Evolutionary conservation across 768 basidiomycete species (phyloP), one percentile per base, ranked within the genome.

Genomic region (Omphalotus guepiniiformis): DNA sequence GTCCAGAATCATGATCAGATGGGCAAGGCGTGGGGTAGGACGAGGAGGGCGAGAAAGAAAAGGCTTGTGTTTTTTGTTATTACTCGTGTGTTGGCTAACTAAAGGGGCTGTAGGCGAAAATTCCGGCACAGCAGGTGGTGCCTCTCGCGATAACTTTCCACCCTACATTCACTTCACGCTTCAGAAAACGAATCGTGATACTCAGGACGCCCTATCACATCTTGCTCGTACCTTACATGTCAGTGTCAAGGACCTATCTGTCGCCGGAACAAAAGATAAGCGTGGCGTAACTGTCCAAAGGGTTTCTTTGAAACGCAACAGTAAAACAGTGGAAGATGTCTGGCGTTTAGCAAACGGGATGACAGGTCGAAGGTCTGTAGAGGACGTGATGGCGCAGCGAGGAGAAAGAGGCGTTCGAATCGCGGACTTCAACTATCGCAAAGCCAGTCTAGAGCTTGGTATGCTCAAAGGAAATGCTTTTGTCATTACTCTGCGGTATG

Each of bases 201-300:
- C 93, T 3, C 93, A 96, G 60, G 96, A 98, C 59, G 92, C 91
- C 2, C 79, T 99, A 18, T 74, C 80, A 1, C 75, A 94, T 56
- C 68, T 99, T 26, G 74, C 89, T 15, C 83, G 93, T 12, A 73
- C 77, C 25, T 71, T 97, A n/a, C 83, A 86, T 51, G 81, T 84
- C 49, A 80, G 72, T 19, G 63, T 82, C 41, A 93, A 88, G 65
- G 91, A 95, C 58, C 72, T 99, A 6, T 81, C 84, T 19, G 87
- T 93, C 21, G 91, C 93, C 3, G 96, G 96, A 0, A 99, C 96
- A 6, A 99, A 99, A 62, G 96, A 99, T 68, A 99, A 98, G 62
- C 87, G 96, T 27, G 96, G 93, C 0, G 92, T 98, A 13, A 98
- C 96, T 1, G 83, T 90, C 1, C 96, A 99, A 61, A 82, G 92